Conservation (phyloP, 2,329 filamentous ascomycete species). For the Cordyceps pruinosa region DNA sequence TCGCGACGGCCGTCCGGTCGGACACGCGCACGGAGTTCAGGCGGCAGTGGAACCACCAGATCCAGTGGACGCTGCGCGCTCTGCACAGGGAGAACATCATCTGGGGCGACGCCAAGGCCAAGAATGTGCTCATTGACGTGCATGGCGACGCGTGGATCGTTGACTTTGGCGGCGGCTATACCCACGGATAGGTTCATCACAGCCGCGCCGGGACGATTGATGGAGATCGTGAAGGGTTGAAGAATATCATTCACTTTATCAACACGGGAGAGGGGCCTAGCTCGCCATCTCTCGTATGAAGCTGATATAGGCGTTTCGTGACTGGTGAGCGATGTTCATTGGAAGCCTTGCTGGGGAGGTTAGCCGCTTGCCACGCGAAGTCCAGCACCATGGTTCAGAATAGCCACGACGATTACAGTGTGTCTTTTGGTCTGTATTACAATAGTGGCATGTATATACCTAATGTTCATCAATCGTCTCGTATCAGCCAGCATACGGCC, state of each 20-base stretch:
- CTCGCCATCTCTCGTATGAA: too few species aligned
- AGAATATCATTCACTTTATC: neutral
- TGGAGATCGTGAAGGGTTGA: slow-evolving; percentile 14
- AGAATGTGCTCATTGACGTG: slow-evolving; percentile 19
- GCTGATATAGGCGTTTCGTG: too few species aligned
- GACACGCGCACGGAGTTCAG: neutral
- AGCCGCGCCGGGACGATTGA: slow-evolving; percentile 15
- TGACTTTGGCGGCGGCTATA: slow-evolving; percentile 22
- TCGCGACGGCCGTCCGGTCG: neutral
- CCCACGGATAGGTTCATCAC: slow-evolving; percentile 18
- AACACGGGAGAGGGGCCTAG: neutral
- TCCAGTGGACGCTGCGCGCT: neutral
- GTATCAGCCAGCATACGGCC: neutral
- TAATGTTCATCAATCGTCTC: slow-evolving; percentile 10
- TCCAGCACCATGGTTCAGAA: too few species aligned
- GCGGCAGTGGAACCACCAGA: neutral
- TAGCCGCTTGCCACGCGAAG: too few species aligned
- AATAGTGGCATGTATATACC: slow-evolving; percentile 4
- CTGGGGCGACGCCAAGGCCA: slow-evolving; percentile 21
- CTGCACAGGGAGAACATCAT: neutral
- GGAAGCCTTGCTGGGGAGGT: too few species aligned
- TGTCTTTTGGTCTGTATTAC: slow-evolving; percentile 4
- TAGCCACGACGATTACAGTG: neutral
- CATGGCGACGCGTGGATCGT: slow-evolving; percentile 20
- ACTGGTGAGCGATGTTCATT: too few species aligned